phyloP scores from a whole-genome alignment of 1,284 basidiomycete genomes.

The Boletus mariae region DNA sequence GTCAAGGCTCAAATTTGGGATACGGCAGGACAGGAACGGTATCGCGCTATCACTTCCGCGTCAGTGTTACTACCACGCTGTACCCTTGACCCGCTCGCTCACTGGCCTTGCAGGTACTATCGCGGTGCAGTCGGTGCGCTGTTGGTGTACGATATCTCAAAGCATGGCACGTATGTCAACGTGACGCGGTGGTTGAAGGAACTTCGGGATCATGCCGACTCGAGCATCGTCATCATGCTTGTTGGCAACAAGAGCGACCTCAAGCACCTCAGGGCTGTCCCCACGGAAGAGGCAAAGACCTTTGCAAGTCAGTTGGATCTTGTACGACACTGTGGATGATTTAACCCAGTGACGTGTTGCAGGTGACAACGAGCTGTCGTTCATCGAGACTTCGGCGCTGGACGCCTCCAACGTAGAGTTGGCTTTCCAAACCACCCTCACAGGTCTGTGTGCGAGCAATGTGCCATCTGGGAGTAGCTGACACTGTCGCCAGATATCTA shows the following conservation, averaged over 20 bases:
- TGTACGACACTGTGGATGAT: neutral
- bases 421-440: conserved; percentile 96
- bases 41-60: conserved; percentile 98
- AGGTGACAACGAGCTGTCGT: conserved; percentile 81
- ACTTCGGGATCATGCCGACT: conserved; percentile 89
- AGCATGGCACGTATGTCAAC: conserved; percentile 94
- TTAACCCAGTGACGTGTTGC: conserved; percentile 1
- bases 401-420: conserved; percentile 97
- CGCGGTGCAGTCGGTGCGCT: conserved; percentile 94
- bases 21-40: conserved; percentile 98
- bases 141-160: conserved; percentile 91
- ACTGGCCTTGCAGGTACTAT: conserved; percentile 73
- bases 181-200: conserved; percentile 99
- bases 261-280: conserved; percentile 93
- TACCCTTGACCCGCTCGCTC: neutral
- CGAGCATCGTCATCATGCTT: conserved; percentile 93
- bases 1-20: conserved; percentile 99
- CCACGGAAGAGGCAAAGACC: conserved; percentile 89
- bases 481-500: conserved; percentile 72
- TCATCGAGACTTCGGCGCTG: conserved; percentile 99
- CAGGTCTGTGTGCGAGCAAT: conserved; percentile 55
- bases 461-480: neutral
- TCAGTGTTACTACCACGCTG: conserved; percentile 59
- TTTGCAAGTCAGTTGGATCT: conserved; percentile 66
- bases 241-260: conserved; percentile 98